phyloP scores from a whole-genome alignment of 495 filamentous ascomycete genomes.

The Penicillium bialowiezense region DNA sequence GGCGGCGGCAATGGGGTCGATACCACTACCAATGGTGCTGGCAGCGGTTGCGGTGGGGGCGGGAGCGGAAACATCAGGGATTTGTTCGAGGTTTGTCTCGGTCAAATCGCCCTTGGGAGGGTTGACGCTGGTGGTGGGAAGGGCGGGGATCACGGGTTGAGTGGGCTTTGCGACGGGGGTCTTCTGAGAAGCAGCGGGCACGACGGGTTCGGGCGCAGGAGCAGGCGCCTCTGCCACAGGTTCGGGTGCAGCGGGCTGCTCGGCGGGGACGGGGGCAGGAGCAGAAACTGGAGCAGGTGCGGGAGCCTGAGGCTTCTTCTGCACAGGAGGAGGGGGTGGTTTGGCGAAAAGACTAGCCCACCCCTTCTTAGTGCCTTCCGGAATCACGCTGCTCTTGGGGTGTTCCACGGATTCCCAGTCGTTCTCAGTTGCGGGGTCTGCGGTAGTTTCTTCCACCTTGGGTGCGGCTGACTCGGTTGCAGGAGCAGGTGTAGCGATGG shows the following conservation, averaged over 20 bases:
- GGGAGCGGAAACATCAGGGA: slow-evolving; percentile 74
- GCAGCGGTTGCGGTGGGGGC: slow-evolving; percentile 77
- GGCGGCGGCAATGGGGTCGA: slow-evolving; percentile 57
- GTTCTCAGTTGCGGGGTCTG: slow-evolving; percentile 29
- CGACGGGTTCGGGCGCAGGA: slow-evolving; percentile 27
- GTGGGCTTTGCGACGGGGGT: slow-evolving; percentile 28
- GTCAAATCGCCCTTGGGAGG: slow-evolving; percentile 85
- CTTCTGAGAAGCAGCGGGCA: slow-evolving; percentile 27
- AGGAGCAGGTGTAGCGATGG: slow-evolving; percentile 27
- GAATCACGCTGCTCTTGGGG: slow-evolving; percentile 40
- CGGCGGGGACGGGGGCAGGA: slow-evolving; percentile 23
- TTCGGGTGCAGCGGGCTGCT: slow-evolving; percentile 29
- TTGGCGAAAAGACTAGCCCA: slow-evolving; percentile 64
- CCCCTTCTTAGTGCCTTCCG: slow-evolving; percentile 55
- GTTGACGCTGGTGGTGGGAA: slow-evolving; percentile 54
- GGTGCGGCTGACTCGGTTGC: slow-evolving; percentile 44
- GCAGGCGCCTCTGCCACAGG: slow-evolving; percentile 24
- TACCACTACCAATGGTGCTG: slow-evolving; percentile 84
- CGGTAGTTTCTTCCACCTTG: slow-evolving; percentile 22
- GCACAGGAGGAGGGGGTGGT: slow-evolving; percentile 38
- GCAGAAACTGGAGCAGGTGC: slow-evolving; percentile 26
- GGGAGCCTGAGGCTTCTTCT: slow-evolving; percentile 30
- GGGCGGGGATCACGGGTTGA: slow-evolving; percentile 29
- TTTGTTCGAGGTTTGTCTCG: slow-evolving; percentile 83
- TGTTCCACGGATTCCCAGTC: slow-evolving; percentile 29